Conservation (phyloP, 2,329 filamentous ascomycete genomes). For the Lecanoromycetidae sp. region DNA sequence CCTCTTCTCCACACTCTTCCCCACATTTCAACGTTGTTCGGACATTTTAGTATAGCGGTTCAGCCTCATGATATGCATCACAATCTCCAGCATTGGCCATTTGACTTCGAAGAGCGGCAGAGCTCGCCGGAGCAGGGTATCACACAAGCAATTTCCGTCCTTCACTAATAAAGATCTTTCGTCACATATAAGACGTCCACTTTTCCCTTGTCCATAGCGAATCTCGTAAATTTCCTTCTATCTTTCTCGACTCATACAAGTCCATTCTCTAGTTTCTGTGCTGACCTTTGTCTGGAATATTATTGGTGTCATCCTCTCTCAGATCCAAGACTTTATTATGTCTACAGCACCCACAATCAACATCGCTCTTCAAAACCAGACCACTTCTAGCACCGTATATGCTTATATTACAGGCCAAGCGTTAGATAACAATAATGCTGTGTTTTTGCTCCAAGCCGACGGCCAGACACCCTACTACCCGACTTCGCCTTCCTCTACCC, state of each 20-base stretch:
- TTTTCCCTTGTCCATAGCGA: too few species aligned
- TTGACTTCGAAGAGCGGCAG: neutral
- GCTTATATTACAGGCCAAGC: constrained; percentile 61
- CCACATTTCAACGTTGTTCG: neutral
- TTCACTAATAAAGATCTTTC: neutral
- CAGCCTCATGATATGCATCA: constrained; percentile 3
- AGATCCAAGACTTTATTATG: too few species aligned
- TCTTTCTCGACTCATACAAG: too few species aligned
- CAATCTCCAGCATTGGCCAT: neutral
- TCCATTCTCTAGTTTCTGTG: too few species aligned
- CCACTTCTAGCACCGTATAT: constrained; percentile 47
- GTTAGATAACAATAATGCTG: constrained; percentile 45
- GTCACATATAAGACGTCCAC: too few species aligned
- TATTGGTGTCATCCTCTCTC: too few species aligned
- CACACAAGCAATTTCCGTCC: too few species aligned
- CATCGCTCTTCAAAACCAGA: constrained; percentile 55
- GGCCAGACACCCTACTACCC: constrained; percentile 56
- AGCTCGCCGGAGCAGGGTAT: too few species aligned
- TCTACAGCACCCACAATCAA: constrained; percentile 35
- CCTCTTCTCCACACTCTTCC: neutral
- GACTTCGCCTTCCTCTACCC: constrained; percentile 40
- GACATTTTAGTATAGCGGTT: neutral
- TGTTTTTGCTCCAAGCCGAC: constrained; percentile 53
- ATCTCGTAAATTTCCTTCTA: too few species aligned
- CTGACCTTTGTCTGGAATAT: too few species aligned